Percentiles rank a stretch among this genome's conserved stretches.
phyloP scores from a whole-genome alignment of 2,329 filamentous ascomycete genomes.

The Scleromitrula shiraiana region DNA sequence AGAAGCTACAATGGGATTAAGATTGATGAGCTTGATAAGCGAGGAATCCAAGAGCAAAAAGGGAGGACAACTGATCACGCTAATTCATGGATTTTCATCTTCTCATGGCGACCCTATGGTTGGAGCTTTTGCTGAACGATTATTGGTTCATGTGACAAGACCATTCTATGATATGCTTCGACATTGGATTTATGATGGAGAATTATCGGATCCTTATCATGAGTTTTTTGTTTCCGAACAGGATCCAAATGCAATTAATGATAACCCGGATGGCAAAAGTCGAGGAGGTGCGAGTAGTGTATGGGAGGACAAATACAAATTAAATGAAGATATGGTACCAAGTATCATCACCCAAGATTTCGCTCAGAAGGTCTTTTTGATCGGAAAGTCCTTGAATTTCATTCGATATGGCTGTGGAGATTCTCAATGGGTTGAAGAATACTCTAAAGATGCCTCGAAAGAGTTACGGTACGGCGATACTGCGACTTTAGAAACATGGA shows the following conservation, averaged over 20 bases:
- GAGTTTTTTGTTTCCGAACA: slow-evolving; percentile 95
- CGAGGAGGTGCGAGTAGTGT: slow-evolving; percentile 71
- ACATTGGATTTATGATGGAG: slow-evolving; percentile 97
- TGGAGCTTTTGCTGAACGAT: slow-evolving; percentile 80
- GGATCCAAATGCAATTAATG: slow-evolving; percentile 40
- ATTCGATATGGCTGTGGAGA: slow-evolving; percentile 94
- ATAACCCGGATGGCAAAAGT: slow-evolving; percentile 41
- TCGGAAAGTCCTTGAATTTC: slow-evolving; percentile 96
- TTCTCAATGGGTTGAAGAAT: slow-evolving; percentile 88
- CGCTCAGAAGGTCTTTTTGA: slow-evolving; percentile 91
- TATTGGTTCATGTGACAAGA: slow-evolving; percentile 77
- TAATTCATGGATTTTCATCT: slow-evolving; percentile 88
- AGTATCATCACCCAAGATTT: slow-evolving; percentile 91
- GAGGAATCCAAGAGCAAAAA: slow-evolving; percentile 80
- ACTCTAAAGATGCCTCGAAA: slow-evolving; percentile 87
- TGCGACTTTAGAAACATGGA: slow-evolving; percentile 81
- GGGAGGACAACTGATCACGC: slow-evolving; percentile 84
- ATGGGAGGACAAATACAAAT: slow-evolving; percentile 95
- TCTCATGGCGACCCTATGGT: slow-evolving; percentile 95
- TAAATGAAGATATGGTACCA: slow-evolving; percentile 79
- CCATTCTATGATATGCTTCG: slow-evolving; percentile 96
- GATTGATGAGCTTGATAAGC: slow-evolving; percentile 88
- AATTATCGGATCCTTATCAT: slow-evolving; percentile 88
- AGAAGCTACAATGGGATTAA: slow-evolving; percentile 90
- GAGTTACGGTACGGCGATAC: slow-evolving; percentile 91